Evolutionary conservation across 306 rosid species (phyloP), one percentile per base, ranked within the genome.

Genomic region (Oxytropis ochrocephala): DNA sequence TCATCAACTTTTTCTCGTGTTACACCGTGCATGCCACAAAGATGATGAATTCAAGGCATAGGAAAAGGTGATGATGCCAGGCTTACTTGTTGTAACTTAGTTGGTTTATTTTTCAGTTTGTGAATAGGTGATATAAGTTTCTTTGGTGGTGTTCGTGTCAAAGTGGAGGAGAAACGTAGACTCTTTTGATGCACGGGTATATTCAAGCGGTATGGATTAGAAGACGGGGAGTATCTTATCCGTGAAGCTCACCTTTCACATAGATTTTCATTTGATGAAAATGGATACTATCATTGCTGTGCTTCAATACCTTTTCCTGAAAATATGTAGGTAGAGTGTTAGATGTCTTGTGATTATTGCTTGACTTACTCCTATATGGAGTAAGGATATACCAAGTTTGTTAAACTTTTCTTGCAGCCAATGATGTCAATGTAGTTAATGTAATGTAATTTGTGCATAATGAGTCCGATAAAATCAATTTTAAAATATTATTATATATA

Each of bases 181-280:
- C 72, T 81, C 83, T 16, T 88, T 94, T 39, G 95, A 90, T 59
- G 97, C 97, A 13, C 84, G 95, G 8, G 81, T 51, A 85, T 94
- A 74, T 82, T 84, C 72, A 68, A 84, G 84, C 88, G 59, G 74
- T 94, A 84, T 76, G 92, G 91, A 57, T 68, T 85, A 0, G 82
- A 84, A 86, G 88, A 90, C 17, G 96, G 97, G 30, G 77, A 81
- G 55, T 90, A 86, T 80, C 95, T 68, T 58, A 87, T 90, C 75
- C 86, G 67, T 24, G 98, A 90, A 88, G 98, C 85, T 78, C 98
- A 94, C 79, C 96, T 94, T 67, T 94, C 97, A 0, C 90, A 88
- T 76, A 86, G 89, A 68, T 88, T 87, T 82, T 79, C 18, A 7
- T 94, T 75, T 32, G 91, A 85, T 69, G 88, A 85, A 55, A 84